Evolutionary conservation across 257 asterid species (phyloP), one percentile per base, ranked within the genome.

Genomic region (Prunella vulgaris): DNA sequence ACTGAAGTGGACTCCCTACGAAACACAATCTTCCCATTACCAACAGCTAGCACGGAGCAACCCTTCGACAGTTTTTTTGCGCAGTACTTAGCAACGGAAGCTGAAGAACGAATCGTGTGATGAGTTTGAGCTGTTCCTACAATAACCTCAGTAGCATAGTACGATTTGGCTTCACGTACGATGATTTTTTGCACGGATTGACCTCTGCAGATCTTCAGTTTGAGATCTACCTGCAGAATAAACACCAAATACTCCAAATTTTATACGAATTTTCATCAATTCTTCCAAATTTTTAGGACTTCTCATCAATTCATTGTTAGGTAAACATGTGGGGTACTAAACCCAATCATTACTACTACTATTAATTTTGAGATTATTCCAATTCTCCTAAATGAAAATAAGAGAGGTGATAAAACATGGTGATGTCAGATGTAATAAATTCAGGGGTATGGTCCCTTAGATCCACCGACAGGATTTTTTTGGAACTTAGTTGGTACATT

Each of bases 141-240:
- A 37, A 94, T 84, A 53, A 94, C 87, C 54, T 86, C 88, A 12
- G 89, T 78, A 0, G 97, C 97, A 37, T 64, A 71, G 75, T 84
- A 84, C 72, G 96, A 77, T 58, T 82, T 88, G 2, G 99, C 91
- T 65, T 94, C 99, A 2, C 94, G 95, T 38, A 89, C 93, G 22
- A 94, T 82, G 70, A 86, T 85, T 76, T 90, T 87, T 9, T 83
- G 74, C 38, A 82, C 53, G 2, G 99, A 89, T 60, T 92, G 71
- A 46, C 99, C 99, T 79, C 99, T 81, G 83, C 97, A 91, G 76
- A 94, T 89, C 86, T 91, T 94, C 20, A 94, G 85, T 68, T 91
- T 94, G 60, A 94, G 97, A 87, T 94, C 97, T 44, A 94, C 96
- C 99, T 94, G 77, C 75, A 83, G 27, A 49, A 74, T 60, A 17